Base-by-base conservation (phyloP, 2,329 filamentous ascomycete genomes). In the Monilinia fructigena region DNA sequence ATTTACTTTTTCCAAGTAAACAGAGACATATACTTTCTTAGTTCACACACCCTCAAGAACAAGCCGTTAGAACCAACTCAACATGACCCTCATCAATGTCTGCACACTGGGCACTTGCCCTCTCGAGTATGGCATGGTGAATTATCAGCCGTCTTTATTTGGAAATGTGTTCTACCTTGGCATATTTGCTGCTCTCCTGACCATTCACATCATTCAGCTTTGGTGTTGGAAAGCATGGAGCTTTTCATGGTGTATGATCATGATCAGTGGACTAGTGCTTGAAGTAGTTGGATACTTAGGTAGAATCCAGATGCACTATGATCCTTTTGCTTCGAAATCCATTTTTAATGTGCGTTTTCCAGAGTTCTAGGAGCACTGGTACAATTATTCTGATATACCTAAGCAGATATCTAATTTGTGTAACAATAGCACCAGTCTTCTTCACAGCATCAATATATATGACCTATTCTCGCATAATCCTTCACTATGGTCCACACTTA, bases 361-460 rank as follows among this genome's bases (percentile, higher is more conserved):
- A 52, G 48, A n/a, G 16, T 50, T 38, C 35, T 28, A 20, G 52
- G 35, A 56, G 5, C 28, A 8, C 26, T 20, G 47, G 38, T 40
- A 14, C 38, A 40, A 40, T n/a, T 26, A n/a, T 62, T 35, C 55
- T 58, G 55, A 58, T 16, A 53, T n/a, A 31, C 28, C 47, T 16
- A 59, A 70, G 55, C 76, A 80, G 83, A 52, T 83, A 88, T 70
- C 85, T 87, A 75, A 82, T 87, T 38, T 83, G 80, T 6, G 78
- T 87, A 16, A 75, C 72, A 5, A 72, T 74, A n/a, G 70, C 66
- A 8, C 70, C 70, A 18, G 64, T 85, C 50, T 81, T 88, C 68
- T 80, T 87, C 77, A 85, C 85, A 78, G 83, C 85, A 70, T 82
- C 82, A 74, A 82, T 88, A 75, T 89, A 88, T 78, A 81, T 89